Base-by-base conservation (phyloP, 1,284 basidiomycete genomes). In the Tilletia indica region DNA sequence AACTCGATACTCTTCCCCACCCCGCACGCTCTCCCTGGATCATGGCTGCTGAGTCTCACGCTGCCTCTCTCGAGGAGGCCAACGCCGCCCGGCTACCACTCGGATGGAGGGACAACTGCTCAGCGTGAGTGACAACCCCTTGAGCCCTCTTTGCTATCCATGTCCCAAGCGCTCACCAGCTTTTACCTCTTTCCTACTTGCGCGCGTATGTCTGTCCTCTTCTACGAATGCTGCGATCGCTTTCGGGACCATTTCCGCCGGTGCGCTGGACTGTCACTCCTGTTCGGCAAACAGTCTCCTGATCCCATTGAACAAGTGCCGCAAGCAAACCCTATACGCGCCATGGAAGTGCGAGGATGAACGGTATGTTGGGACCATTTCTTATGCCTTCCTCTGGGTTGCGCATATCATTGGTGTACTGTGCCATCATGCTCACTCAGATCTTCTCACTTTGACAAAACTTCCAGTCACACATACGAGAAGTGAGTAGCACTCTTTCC, bases 21-120 rank as follows among this genome's bases (percentile, higher is more conserved):
- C 42, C 14, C 42, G 14, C 42, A 45, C 14, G 14, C 42, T 45
- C 14, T 14, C 42, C 42, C 56, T 58, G 25, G 21, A 67, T 39
- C 42, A 77, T 77, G 76, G 73, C 73, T 63, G 76, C 70, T 64
- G 42, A 61, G 34, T 71, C 76, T 71, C 79, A 83, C 68, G 91
- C 91, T 70, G 93, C 94, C 68, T 93, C 93, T 47, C 91, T 93
- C 83, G 87, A 89, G 74, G 92, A 95, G 85, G 88, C 93, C 84
- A 92, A 92, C 85, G 88, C 89, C 6, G 87, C 91, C 73, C 88
- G 87, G 74, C 87, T 95, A 34, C 94, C 94, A 8, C 77, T 96
- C 9, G 91, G 88, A 12, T 97, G 92, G 90, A 88, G 94, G 81
- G 94, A 97, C 86, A 89, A 91, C 78, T 97, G 94, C 86, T 95